Base-by-base conservation (phyloP, 805 yeast species). In the Pichia rugopelliculosa region DNA sequence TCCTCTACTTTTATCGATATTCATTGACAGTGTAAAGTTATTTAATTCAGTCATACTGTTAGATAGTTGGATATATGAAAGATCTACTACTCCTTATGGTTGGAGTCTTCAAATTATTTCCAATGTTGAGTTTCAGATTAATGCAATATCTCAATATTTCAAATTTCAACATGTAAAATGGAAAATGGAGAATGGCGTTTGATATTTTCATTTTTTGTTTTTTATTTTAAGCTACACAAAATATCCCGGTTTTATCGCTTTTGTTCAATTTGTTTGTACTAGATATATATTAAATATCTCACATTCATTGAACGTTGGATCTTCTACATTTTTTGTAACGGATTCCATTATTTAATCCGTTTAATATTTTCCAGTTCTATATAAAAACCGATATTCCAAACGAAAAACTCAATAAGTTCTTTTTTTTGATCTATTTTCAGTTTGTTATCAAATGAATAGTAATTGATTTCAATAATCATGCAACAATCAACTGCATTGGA, bases 181-280 rank as follows among this genome's bases (percentile, higher is more conserved):
- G 11, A 27, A 27, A 27, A 13, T 4, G 12, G 13, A 7, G 6
- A 6, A 6, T 30, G 17, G 18, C 34, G 34, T n/a, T n/a, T n/a
- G n/a, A n/a, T n/a, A n/a, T n/a, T n/a, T n/a, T n/a, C n/a, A n/a
- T n/a, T n/a, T n/a, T n/a, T n/a, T n/a, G n/a, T n/a, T n/a, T n/a
- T n/a, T n/a, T n/a, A n/a, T n/a, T n/a, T n/a, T n/a, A n/a, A n/a
- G n/a, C n/a, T n/a, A n/a, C n/a, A n/a, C n/a, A 30, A 17, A 30
- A 30, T 30, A 10, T 30, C 6, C 34, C 45, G 36, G 46, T 24
- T 42, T 39, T 47, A 33, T 24, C 44, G 38, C 34, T 18, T 22
- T 39, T 18, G 9, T 24, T 15, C 6, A 15, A 36, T 22, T 21
- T 18, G 5, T 11, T 34, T 13, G 9, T 18, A 13, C 17, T 26